A percentile compares a stretch with the other conserved stretches of the same genome.
These are phyloP conservation scores for Candida pseudofarinosa DNA, from an alignment of 805 yeast genomes.

Conservation along the genomic window DNA sequence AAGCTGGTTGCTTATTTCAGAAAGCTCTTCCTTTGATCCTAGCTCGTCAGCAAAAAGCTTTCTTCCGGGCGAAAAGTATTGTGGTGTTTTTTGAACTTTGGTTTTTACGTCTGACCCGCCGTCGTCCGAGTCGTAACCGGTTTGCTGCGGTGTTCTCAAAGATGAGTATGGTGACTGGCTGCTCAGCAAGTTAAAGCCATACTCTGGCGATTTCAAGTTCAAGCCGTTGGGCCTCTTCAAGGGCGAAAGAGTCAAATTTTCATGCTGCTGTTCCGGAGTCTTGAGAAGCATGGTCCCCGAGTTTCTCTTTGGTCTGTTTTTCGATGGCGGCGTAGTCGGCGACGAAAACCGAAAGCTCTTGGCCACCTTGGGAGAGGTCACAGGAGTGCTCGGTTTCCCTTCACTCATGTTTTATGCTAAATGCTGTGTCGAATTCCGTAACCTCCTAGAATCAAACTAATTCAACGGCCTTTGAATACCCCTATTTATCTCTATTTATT, in stretches of 20 bases:
- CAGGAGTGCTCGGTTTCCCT: constrained; percentile 32
- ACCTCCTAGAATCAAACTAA: too few species aligned
- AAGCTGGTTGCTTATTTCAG: constrained; percentile 36
- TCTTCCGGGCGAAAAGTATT: constrained; percentile 36
- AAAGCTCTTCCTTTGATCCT: constrained; percentile 28
- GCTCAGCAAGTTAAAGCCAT: constrained; percentile 19
- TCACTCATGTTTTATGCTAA: constrained; percentile 11
- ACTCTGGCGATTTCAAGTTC: constrained; percentile 31
- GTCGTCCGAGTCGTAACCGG: constrained; percentile 29
- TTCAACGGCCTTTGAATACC: too few species aligned
- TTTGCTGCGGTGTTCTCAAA: constrained; percentile 31
- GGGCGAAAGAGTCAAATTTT: constrained; percentile 34
- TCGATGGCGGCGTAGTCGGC: constrained; percentile 29
- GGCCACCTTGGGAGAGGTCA: constrained; percentile 29
- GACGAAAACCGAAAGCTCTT: constrained; percentile 16
- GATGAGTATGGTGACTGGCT: constrained; percentile 26
- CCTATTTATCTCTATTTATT: too few species aligned
- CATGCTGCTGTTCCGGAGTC: constrained; percentile 33
- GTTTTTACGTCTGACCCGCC: constrained; percentile 13
- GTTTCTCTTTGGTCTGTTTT: constrained; percentile 16
- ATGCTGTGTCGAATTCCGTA: too few species aligned
- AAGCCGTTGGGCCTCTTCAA: constrained; percentile 31
- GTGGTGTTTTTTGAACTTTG: constrained; percentile 36
- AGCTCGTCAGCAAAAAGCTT: constrained; percentile 27
- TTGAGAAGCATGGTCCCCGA: constrained; percentile 23